Evolutionary conservation across 352 stramenopile species (phyloP).

Genomic region (Stramenopiles sp.): DNA sequence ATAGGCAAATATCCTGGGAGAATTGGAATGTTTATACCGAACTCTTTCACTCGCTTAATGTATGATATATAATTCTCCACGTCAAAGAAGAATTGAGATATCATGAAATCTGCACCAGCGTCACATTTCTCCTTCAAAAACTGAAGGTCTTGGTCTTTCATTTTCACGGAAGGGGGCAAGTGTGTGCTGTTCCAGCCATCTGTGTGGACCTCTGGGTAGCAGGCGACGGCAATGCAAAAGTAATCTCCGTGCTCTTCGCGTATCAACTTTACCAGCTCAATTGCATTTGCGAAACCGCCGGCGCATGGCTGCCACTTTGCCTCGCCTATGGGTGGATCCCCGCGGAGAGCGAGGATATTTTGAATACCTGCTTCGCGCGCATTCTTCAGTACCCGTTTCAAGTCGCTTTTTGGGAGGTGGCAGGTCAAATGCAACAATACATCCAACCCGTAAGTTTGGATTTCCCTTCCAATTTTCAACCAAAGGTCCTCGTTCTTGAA

Average conservation of each 20-base stretch:
- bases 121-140: slow-evolving; percentile 95
- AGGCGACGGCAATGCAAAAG: slow-evolving; percentile 88
- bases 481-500: slow-evolving; percentile 85
- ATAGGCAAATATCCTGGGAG: slow-evolving; percentile 98
- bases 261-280: slow-evolving; percentile 93
- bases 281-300: slow-evolving; percentile 32
- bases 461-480: slow-evolving; percentile 67
- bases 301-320: slow-evolving; percentile 48
- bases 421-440: slow-evolving; percentile 88
- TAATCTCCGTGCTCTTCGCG: slow-evolving; percentile 70
- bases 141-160: slow-evolving; percentile 73
- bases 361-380: slow-evolving; percentile 75
- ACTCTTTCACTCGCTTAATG: slow-evolving; percentile 58
- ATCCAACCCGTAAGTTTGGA: slow-evolving; percentile 38
- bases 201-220: slow-evolving; percentile 88
- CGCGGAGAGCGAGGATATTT: slow-evolving; percentile 94
- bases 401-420: slow-evolving; percentile 84
- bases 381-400: slow-evolving; percentile 69
- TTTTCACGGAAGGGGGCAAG: slow-evolving; percentile 26
- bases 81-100: slow-evolving; percentile 99
- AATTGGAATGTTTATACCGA: slow-evolving; percentile 79
- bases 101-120: slow-evolving; percentile 88
- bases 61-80: slow-evolving; percentile 79
- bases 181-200: background rate
- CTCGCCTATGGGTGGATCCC: slow-evolving; percentile 76